Evolutionary conservation across 345 rosid species (phyloP).

Genomic region (Salix dunnii): DNA sequence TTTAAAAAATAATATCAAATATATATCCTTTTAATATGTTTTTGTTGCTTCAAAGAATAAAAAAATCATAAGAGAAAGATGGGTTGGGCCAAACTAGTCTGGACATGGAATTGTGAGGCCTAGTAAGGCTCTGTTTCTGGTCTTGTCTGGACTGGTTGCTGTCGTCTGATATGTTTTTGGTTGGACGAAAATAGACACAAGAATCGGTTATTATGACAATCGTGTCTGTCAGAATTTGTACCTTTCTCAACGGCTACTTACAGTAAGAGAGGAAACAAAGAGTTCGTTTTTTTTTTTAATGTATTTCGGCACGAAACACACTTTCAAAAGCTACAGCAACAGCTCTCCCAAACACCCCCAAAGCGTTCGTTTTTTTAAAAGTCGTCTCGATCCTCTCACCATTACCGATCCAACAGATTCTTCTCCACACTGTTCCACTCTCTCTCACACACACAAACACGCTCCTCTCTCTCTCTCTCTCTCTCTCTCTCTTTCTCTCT

Average conservation of each 20-base stretch:
- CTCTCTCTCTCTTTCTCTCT: not conserved
- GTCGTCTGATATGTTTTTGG: not conserved
- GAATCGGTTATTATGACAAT: slow-evolving; percentile 6
- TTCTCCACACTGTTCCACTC: not conserved
- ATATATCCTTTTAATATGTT: too few species aligned
- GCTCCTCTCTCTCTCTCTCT: not conserved
- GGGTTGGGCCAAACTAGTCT: not conserved
- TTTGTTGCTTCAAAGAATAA: not conserved
- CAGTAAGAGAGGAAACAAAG: not conserved
- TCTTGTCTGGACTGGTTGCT: not conserved
- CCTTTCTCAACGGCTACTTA: slow-evolving; percentile 41
- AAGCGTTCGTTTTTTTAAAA: slow-evolving; percentile 7
- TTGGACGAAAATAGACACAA: not conserved
- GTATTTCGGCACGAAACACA: too few species aligned
- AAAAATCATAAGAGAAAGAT: not conserved
- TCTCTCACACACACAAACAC: not conserved
- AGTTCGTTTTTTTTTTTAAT: not conserved
- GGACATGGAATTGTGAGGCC: not conserved
- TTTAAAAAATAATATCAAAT: too few species aligned
- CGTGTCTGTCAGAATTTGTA: not conserved
- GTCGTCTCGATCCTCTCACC: slow-evolving; percentile 4
- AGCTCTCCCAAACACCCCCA: too few species aligned
- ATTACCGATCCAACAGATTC: not conserved
- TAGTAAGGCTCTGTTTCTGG: not conserved
- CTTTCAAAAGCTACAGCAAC: too few species aligned